Base-by-base conservation (phyloP, 2,329 filamentous ascomycete species). In the Fusarium sterilihyphosum region DNA sequence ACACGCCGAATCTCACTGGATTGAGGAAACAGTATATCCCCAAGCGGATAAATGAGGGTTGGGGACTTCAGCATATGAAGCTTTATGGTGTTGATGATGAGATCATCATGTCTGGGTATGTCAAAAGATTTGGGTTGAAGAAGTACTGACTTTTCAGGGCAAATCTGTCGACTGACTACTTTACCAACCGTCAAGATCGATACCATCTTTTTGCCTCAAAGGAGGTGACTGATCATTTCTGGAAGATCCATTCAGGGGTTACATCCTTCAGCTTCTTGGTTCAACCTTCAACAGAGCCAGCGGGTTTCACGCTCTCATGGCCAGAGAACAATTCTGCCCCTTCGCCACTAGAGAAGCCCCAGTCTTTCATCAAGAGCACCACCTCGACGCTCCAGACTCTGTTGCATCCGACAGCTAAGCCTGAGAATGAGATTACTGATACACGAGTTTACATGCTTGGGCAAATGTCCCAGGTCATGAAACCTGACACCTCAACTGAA, bases 61-160 rank as follows among this genome's bases (percentile, higher is more conserved):
- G 96, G 96, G 96, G 96, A 3, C 84, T 99, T 70, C 96, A 99
- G 81, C 96, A 99, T 81, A 99, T 99, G 96, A 99, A 99, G 87
- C 87, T 99, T 1, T 99, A 99, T 78, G 96, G 96, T 0, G 86
- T 98, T 29, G 96, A 99, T 78, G 95, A 99, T 79, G 95, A 98
- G 82, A 93, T 99, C 66, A 96, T 99, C 74, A 90, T 99, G 78
- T 97, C 95, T 13, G 95, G 95, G 90, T 94, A 88, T 62, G 58
- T 57, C 22, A 2, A 8, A 18, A 5, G 8, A 16, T 5, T 14
- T 1, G 1, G 22, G 10, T 6, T 29, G 16, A 14, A 12, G 14
- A 40, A 29, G 24, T 59, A 57, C 76, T 81, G 31, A 81, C 26
- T 43, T 26, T 10, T 24, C 43, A 88, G 86, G 13, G 96, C 96